phyloP scores from a whole-genome alignment of 352 stramenopile genomes.

The Globisporangium yorkense region DNA sequence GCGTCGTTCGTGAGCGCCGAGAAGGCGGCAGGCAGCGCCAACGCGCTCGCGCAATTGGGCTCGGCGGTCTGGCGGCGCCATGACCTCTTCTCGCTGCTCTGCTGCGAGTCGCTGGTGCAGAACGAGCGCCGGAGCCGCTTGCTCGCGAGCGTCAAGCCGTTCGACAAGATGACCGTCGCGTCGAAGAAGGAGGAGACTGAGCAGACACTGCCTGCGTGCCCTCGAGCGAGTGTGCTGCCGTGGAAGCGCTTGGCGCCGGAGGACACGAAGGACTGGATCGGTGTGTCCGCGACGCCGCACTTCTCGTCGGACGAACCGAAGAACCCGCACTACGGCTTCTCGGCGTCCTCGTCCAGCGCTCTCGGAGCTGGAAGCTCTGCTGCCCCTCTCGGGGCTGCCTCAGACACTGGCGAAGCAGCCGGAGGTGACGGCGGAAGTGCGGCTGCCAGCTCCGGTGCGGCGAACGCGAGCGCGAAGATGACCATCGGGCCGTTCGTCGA shows the following conservation, averaged over 20 bases:
- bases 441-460: constrained; percentile 1
- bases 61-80: constrained; percentile 23
- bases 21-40: neutral
- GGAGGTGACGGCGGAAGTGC: neutral
- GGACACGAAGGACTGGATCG: constrained; percentile 60
- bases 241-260: constrained; percentile 71
- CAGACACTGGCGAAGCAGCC: neutral
- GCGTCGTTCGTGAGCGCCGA: constrained; percentile 30
- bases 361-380: constrained; percentile 1
- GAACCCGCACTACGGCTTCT: constrained; percentile 47
- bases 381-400: neutral
- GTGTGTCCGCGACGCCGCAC: constrained; percentile 32
- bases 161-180: constrained; percentile 35
- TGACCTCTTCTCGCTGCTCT: constrained; percentile 62
- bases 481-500: constrained; percentile 81
- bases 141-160: constrained; percentile 37
- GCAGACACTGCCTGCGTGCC: neutral
- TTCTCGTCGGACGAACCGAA: constrained; percentile 51
- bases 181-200: constrained; percentile 4
- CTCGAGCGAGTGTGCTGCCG: constrained; percentile 32
- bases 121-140: constrained; percentile 64
- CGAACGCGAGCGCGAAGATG: constrained; percentile 26
- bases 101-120: constrained; percentile 47
- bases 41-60: constrained; percentile 7
- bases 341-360: constrained; percentile 12